Conservation (phyloP, 1,284 basidiomycete species). For the Apiotrichum porosum region DNA sequence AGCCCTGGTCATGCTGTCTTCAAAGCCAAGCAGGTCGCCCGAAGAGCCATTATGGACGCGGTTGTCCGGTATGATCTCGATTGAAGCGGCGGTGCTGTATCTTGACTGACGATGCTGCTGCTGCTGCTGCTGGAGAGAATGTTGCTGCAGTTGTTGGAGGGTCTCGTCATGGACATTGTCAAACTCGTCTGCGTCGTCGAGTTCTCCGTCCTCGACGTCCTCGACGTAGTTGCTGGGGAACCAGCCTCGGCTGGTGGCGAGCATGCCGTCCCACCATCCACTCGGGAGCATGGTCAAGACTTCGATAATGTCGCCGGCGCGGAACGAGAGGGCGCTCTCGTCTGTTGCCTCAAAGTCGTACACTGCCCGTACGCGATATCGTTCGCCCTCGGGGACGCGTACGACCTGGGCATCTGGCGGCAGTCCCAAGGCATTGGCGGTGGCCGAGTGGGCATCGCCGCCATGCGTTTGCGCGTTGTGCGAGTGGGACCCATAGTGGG, state of each 20-base stretch:
- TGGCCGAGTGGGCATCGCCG: conserved; percentile 2
- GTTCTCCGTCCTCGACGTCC: conserved; percentile 72
- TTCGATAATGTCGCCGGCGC: conserved; percentile 83
- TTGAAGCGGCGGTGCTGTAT: no score
- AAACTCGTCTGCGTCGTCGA: conserved; percentile 54
- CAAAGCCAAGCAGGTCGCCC: conserved; percentile 25
- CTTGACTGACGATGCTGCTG: not conserved
- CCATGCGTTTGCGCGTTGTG: not conserved
- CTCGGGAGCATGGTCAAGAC: conserved; percentile 85
- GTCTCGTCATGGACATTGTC: conserved; percentile 1
- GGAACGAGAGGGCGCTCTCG: conserved; percentile 80
- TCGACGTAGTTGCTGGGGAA: conserved; percentile 95
- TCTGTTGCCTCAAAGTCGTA: conserved; percentile 91
- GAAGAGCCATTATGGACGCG: conserved; percentile 48
- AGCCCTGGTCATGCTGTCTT: conserved; percentile 22
- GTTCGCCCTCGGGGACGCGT: conserved; percentile 17
- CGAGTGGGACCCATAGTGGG: not conserved
- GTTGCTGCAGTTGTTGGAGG: conserved; percentile 3
- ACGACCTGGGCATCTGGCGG: conserved; percentile 12
- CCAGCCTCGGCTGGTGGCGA: conserved; percentile 88
- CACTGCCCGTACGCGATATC: conserved; percentile 67
- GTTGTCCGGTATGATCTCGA: conserved; percentile 61
- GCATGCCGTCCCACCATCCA: conserved; percentile 98
- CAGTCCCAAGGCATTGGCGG: conserved; percentile 10
- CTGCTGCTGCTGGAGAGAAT: not conserved